Conservation (phyloP, 129 eudicot species). For the Tagetes erecta region DNA sequence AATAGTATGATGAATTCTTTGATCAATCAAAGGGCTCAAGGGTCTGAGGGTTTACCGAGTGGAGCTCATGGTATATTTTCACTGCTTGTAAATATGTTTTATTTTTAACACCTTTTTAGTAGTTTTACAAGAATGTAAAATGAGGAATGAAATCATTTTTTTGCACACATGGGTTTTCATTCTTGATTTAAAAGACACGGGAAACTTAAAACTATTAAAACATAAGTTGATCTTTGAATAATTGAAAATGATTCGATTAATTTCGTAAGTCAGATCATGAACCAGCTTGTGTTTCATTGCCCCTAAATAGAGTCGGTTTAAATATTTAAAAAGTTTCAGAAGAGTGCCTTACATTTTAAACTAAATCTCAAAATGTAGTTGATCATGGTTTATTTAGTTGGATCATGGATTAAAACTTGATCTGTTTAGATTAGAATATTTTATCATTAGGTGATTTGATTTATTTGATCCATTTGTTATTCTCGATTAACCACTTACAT, state of each 20-base stretch:
- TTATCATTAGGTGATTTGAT: background rate
- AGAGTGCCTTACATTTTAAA: too few relatives aligned
- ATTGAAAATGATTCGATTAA: constrained; percentile 6
- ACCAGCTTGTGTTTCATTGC: background rate
- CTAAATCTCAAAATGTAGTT: too few relatives aligned
- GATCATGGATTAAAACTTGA: background rate
- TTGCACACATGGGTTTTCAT: background rate
- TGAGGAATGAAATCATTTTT: background rate
- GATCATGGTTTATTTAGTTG: constrained; percentile 12
- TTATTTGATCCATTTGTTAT: background rate
- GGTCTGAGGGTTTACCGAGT: constrained; percentile 34
- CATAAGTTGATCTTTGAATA: background rate
- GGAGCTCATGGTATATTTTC: constrained; percentile 40
- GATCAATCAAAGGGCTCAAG: constrained; percentile 40
- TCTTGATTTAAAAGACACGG: constrained; percentile 10
- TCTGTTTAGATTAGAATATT: background rate
- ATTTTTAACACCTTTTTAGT: background rate
- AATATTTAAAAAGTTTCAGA: too few relatives aligned
- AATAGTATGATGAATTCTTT: constrained; percentile 30
- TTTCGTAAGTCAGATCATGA: background rate
- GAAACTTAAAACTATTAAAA: background rate
- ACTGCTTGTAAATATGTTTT: background rate
- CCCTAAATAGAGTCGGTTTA: background rate
- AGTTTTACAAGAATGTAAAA: background rate
- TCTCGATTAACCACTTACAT: constrained; percentile 9